These are phyloP conservation scores for Arabidopsis hybrid DNA, from an alignment of 441 rosid genomes.

Conservation along the genomic window DNA sequence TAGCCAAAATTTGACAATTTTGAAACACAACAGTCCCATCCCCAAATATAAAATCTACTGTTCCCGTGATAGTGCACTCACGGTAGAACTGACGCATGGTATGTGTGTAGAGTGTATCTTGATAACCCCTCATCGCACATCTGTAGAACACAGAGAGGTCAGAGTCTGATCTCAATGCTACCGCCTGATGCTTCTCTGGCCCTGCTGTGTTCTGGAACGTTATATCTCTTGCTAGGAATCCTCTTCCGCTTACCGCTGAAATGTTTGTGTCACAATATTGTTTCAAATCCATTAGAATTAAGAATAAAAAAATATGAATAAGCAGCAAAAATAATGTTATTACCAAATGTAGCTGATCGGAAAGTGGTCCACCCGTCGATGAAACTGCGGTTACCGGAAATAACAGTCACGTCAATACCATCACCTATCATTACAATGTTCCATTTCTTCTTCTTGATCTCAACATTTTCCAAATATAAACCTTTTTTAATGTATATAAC, in stretches of 20 bases:
- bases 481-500: slow-evolving; percentile 80
- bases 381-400: slow-evolving; percentile 70
- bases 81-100: slow-evolving; percentile 92
- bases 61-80: slow-evolving; percentile 64
- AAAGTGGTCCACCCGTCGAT: slow-evolving; percentile 88
- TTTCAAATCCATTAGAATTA: not conserved
- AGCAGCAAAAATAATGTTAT: not conserved
- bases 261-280: not conserved
- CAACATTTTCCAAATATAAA: slow-evolving; percentile 75
- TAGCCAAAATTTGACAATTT: slow-evolving; percentile 49
- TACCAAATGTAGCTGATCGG: slow-evolving; percentile 87
- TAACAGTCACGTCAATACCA: slow-evolving; percentile 69
- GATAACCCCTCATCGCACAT: slow-evolving; percentile 74
- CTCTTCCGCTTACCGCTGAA: slow-evolving; percentile 84
- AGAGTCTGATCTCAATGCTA: slow-evolving; percentile 79
- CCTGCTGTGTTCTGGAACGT: slow-evolving; percentile 90
- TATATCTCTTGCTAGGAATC: slow-evolving; percentile 82
- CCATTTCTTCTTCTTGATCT: slow-evolving; percentile 97
- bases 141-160: slow-evolving; percentile 72
- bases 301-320: not conserved
- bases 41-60: slow-evolving; percentile 50
- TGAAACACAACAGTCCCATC: slow-evolving; percentile 49
- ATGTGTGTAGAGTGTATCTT: slow-evolving; percentile 89
- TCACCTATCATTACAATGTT: slow-evolving; percentile 90
- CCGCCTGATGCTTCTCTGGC: slow-evolving; percentile 83